Percentiles rank a stretch among this genome's conserved stretches.
Evolutionary conservation across 2,329 filamentous ascomycete species (phyloP).

Genomic region (Colletotrichum neosansevieriae): DNA sequence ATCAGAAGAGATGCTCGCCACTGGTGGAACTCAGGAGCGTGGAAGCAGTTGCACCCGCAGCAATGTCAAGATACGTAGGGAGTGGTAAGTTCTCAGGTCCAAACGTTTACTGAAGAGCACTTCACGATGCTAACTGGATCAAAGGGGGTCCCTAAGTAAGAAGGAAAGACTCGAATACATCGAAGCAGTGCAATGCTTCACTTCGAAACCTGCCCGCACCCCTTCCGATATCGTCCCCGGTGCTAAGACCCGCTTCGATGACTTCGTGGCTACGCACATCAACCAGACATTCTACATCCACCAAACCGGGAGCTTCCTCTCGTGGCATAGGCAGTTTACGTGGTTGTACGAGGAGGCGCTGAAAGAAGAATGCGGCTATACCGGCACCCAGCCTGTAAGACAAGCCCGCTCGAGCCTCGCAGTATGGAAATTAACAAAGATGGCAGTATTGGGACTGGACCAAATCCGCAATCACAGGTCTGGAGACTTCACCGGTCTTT

Average conservation of each 20-base stretch:
- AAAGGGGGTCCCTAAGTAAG: background rate
- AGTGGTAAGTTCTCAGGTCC: conserved; percentile 45
- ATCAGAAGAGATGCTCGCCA: conserved; percentile 42
- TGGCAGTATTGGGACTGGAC: conserved; percentile 61
- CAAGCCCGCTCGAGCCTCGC: background rate
- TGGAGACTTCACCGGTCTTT: conserved; percentile 58
- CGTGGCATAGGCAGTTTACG: conserved; percentile 49
- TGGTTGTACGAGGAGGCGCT: conserved; percentile 50
- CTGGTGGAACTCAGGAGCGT: conserved; percentile 40
- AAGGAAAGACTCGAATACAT: conserved; percentile 51
- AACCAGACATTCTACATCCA: conserved; percentile 60
- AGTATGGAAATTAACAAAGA: background rate
- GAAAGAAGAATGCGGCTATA: conserved; percentile 51
- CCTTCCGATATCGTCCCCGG: conserved; percentile 53
- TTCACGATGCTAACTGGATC: background rate
- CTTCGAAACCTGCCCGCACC: conserved; percentile 47
- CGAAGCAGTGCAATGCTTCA: conserved; percentile 29
- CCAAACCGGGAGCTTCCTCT: conserved; percentile 48
- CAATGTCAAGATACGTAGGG: conserved; percentile 48
- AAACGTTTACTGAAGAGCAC: too few relatives aligned
- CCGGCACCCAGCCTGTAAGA: conserved; percentile 52
- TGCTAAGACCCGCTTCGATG: conserved; percentile 60
- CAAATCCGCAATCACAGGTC: conserved; percentile 49
- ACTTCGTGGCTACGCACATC: conserved; percentile 63
- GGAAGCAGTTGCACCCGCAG: conserved; percentile 42